These are phyloP conservation scores for Ganoderma meredithae DNA, from an alignment of 1,284 basidiomycete species.

Conservation along the genomic window DNA sequence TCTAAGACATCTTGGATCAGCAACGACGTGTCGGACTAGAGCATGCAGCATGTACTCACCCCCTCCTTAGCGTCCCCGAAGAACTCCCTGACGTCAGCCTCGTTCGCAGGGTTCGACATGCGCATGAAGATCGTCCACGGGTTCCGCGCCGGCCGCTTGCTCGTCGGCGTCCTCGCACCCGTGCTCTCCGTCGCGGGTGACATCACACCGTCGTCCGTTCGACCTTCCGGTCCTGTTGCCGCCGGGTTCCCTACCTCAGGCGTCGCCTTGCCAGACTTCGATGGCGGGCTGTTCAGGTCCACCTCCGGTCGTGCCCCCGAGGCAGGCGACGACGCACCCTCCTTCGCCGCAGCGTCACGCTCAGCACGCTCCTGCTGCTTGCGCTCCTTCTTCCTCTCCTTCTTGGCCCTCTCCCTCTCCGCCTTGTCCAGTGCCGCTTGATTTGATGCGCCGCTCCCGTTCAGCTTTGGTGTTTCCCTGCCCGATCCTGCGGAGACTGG, in stretches of 20 bases:
- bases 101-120: conserved; percentile 63
- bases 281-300: conserved; percentile 34
- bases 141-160: conserved; percentile 67
- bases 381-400: conserved; percentile 65
- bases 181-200: conserved; percentile 64
- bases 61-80: conserved; percentile 73
- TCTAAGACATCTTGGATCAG: conserved; percentile 50
- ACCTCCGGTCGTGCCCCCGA: conserved; percentile 31
- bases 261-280: conserved; percentile 52
- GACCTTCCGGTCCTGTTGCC: conserved; percentile 33
- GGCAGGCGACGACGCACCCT: conserved; percentile 36
- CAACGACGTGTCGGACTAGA: neutral
- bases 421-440: conserved; percentile 45
- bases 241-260: conserved; percentile 42
- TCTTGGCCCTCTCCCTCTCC: conserved; percentile 61
- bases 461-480: conserved; percentile 49
- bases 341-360: conserved; percentile 45
- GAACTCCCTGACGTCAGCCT: conserved; percentile 78
- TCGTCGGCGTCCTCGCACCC: conserved; percentile 72
- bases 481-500: conserved; percentile 39
- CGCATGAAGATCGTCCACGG: conserved; percentile 89
- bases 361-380: conserved; percentile 58
- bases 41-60: conserved; percentile 48
- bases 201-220: conserved; percentile 53
- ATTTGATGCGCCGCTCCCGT: conserved; percentile 39